phyloP scores from a whole-genome alignment of 352 stramenopile genomes.

The Globisporangium spinosum region DNA sequence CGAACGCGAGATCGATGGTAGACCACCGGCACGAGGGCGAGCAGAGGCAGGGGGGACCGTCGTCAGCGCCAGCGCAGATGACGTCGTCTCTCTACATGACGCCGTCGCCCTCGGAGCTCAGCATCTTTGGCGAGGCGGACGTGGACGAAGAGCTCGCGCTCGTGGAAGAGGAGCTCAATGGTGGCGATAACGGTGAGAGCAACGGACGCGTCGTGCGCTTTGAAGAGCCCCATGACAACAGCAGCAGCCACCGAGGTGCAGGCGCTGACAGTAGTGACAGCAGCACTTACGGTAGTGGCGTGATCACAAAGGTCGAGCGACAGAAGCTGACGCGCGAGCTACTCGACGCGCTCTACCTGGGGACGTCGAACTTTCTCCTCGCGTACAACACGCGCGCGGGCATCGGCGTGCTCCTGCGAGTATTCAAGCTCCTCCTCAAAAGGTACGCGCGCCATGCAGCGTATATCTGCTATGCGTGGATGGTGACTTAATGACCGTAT shows the following conservation, averaged over 20 bases:
- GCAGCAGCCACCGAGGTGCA: too few species aligned
- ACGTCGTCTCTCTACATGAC: constrained; percentile 19
- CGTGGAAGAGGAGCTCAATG: constrained; percentile 8
- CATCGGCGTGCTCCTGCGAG: constrained; percentile 65
- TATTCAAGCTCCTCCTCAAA: constrained; percentile 63
- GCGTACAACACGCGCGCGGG: constrained; percentile 86
- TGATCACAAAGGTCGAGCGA: constrained; percentile 18
- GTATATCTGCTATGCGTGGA: too few species aligned
- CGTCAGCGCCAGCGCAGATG: too few species aligned
- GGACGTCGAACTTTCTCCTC: constrained; percentile 82
- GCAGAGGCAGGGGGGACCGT: background rate
- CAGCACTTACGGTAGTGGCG: background rate
- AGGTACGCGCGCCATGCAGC: constrained; percentile 22
- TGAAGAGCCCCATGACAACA: background rate
- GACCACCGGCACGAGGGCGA: background rate
- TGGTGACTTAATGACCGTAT: too few species aligned
- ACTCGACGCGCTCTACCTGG: constrained; percentile 65
- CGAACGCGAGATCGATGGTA: background rate
- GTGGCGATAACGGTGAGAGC: constrained; percentile 9
- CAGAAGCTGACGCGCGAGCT: constrained; percentile 47
- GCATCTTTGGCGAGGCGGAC: constrained; percentile 28
- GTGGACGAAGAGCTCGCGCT: constrained; percentile 22
- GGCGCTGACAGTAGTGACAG: background rate
- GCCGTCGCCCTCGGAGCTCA: constrained; percentile 33
- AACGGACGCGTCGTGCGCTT: constrained; percentile 10